phyloP scores from a whole-genome alignment of 495 filamentous ascomycete species.

The Tuber borchii region DNA sequence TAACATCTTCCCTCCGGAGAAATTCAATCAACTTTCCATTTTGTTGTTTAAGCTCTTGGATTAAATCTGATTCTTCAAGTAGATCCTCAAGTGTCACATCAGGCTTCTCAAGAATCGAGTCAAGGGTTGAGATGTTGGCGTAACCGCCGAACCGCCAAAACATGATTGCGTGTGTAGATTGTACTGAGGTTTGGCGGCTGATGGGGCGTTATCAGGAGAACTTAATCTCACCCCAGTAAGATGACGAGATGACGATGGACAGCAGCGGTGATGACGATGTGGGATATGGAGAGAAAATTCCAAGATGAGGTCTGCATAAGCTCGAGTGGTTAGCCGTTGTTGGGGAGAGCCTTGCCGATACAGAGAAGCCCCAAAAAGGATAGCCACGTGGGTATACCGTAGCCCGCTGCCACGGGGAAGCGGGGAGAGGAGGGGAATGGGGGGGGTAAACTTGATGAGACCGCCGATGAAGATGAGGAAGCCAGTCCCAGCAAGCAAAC shows the following conservation, averaged over 20 bases:
- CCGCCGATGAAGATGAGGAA: slow-evolving; percentile 25
- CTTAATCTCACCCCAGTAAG: slow-evolving; percentile 33
- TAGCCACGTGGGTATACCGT: neutral
- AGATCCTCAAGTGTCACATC: slow-evolving; percentile 93
- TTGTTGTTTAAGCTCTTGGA: slow-evolving; percentile 95
- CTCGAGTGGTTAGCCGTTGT: slow-evolving; percentile 34
- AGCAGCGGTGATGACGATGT: slow-evolving; percentile 14
- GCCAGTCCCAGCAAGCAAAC: slow-evolving; percentile 10
- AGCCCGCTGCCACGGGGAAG: slow-evolving; percentile 6
- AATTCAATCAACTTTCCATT: slow-evolving; percentile 97
- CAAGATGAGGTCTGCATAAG: slow-evolving; percentile 37
- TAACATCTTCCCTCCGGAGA: slow-evolving; percentile 75
- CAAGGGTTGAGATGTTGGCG: slow-evolving; percentile 91
- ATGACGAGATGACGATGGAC: slow-evolving; percentile 17
- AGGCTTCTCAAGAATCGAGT: slow-evolving; percentile 90
- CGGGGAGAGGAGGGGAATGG: slow-evolving; percentile 19
- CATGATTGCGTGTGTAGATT: slow-evolving; percentile 54
- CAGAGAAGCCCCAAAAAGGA: neutral
- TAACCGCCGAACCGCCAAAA: slow-evolving; percentile 99
- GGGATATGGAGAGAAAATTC: slow-evolving; percentile 14
- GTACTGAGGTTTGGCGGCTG: slow-evolving; percentile 23
- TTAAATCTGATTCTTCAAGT: slow-evolving; percentile 88
- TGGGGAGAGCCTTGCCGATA: slow-evolving; percentile 10
- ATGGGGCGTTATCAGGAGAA: slow-evolving; percentile 33
- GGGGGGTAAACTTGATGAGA: slow-evolving; percentile 8